Conservation (phyloP, 2,329 filamentous ascomycete species). For the Parasarocladium wereldwijsianum region DNA sequence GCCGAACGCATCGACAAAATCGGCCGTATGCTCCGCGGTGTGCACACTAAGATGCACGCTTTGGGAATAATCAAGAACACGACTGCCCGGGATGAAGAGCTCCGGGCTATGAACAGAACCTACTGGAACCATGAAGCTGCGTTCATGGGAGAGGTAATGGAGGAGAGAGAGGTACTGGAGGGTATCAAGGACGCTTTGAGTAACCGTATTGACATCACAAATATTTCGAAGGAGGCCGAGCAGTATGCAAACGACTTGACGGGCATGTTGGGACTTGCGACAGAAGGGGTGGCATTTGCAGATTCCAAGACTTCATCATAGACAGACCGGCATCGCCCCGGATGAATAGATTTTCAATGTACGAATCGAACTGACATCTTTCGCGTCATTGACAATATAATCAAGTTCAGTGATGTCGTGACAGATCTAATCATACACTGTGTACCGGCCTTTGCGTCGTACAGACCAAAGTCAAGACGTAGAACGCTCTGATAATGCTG, state of each 20-base stretch:
- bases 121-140: constrained; percentile 75
- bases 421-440: no score
- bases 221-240: constrained; percentile 49
- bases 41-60: constrained; percentile 54
- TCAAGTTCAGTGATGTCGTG: neutral
- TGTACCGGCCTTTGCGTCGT: no score
- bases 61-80: constrained; percentile 70
- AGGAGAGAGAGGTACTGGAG: constrained; percentile 61
- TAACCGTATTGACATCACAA: constrained; percentile 46
- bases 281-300: no score
- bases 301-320: no score
- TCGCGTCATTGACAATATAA: neutral
- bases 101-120: constrained; percentile 49
- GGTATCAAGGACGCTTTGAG: constrained; percentile 53
- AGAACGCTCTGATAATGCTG: no score
- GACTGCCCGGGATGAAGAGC: constrained; percentile 53
- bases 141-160: constrained; percentile 60
- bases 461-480: no score
- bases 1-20: constrained; percentile 51
- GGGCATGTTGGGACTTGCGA: constrained; percentile 1
- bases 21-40: constrained; percentile 39
- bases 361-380: neutral
- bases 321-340: no score
- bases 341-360: no score
- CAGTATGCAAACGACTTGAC: constrained; percentile 29